Evolutionary conservation across 352 stramenopile species (phyloP), one percentile per base, ranked within the genome.

Genomic region (Pythium oligandrum): DNA sequence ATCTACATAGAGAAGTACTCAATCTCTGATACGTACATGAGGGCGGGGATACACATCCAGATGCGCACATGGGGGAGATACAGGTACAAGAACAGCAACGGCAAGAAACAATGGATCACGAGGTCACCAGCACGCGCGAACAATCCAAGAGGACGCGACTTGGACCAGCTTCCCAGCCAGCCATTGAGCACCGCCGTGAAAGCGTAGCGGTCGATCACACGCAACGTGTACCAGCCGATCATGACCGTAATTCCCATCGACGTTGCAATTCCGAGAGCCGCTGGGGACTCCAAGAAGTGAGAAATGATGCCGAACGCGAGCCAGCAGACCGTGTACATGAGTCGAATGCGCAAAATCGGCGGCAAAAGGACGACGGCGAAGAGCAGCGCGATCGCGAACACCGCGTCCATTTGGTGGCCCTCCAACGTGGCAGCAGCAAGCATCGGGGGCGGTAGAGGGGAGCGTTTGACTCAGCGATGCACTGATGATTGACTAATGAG

Each of bases 211-310:
- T 93, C 83, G 49, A 88, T 78, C 6, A 88, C 57, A 26, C 83
- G 80, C 40, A 93, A 61, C 39, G 80, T 80, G 66, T 91, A 91
- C 83, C 83, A 93, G 10, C 80, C 79, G 35, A 90, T 79, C 83
- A 93, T 93, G 62, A 93, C 80, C 30, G 83, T 90, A 62, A 90
- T 83, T 11, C 83, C 78, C 71, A 88, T 88, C 31, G 83, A 86
- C 6, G 83, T 89, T 17, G 81, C 74, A 32, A 93, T 84, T 47
- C 83, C 83, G 17, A 90, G 66, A 31, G 75, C 73, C 4, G 78
- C 73, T 38, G 79, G 67, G 12, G 79, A 88, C 38, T 71, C 60
- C 37, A 84, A 30, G 46, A 75, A 44, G 55, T 86, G 76, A 34
- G 74, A 73, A 34, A 69, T 42, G 3, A 65, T 40, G 4, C 78